Percentiles rank a stretch among this genome's conserved stretches.
Conservation (phyloP, 768 basidiomycete species). For the Cystofilobasidium capitatum region DNA sequence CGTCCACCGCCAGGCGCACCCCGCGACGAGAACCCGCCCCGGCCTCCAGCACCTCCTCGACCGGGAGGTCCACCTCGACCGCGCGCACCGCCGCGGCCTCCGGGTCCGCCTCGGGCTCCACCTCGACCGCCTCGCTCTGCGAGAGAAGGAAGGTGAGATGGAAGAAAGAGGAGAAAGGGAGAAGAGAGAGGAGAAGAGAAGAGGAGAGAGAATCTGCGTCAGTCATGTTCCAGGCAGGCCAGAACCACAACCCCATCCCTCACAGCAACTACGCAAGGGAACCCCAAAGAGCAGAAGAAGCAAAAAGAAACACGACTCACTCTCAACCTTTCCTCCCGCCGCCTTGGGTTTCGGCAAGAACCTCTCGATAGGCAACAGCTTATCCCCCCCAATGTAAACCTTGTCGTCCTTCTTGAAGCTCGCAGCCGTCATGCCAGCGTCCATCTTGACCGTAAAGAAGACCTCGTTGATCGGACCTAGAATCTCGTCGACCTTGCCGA, state of each 20-base stretch:
- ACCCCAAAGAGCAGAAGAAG: neutral
- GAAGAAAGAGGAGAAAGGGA: constrained; percentile 3
- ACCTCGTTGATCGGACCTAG: constrained; percentile 99
- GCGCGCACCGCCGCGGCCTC: constrained; percentile 38
- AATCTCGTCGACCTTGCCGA: constrained; percentile 98
- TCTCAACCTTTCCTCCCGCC: constrained; percentile 48
- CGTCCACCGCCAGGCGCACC: constrained; percentile 7
- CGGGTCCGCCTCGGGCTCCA: constrained; percentile 35
- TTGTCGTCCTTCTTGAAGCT: constrained; percentile 98
- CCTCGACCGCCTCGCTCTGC: constrained; percentile 43
- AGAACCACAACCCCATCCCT: too few relatives aligned
- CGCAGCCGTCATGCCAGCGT: constrained; percentile 84
- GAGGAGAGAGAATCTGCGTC: constrained; percentile 4
- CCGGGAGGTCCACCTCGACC: constrained; percentile 37
- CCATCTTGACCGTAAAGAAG: constrained; percentile 95
- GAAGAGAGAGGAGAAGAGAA: neutral
- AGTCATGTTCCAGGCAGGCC: neutral
- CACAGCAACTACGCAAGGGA: neutral
- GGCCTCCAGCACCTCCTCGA: constrained; percentile 32
- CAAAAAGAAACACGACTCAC: neutral
- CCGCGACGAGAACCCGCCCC: constrained; percentile 30
- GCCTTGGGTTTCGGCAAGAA: constrained; percentile 94
- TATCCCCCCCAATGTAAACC: constrained; percentile 95
- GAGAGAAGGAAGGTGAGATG: constrained; percentile 28
- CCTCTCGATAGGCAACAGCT: constrained; percentile 86